Base-by-base conservation (phyloP, 495 filamentous ascomycete genomes). In the Xylaria nigripes region DNA sequence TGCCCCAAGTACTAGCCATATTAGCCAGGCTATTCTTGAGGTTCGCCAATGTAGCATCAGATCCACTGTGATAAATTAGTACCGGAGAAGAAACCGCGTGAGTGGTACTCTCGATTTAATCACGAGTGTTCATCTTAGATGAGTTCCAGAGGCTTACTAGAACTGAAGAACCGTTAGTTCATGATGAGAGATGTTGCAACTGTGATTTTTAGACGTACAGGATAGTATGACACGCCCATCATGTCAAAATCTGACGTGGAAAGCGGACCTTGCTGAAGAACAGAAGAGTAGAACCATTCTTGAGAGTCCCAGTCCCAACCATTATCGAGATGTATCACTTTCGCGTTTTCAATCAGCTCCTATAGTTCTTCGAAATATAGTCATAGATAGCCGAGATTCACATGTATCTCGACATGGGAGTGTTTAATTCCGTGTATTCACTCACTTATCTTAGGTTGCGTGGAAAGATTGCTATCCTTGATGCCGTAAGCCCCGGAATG, bases 141-240 rank as follows among this genome's bases (percentile, higher is more conserved):
- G 3, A 2, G 36, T 30, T 30, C 27, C 5, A 2, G 10, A 30
- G 30, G 43, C 52, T 55, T 55, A 63, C 61, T 78, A 86, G 70
- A 85, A 89, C 52, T 55, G n/a, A 18, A 23, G 19, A 2, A 24
- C 12, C 23, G 52, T 55, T 32, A 55, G 36, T 25, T 16, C 2
- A 21, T 25, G 9, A 9, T 21, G 2, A 24, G 1, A 7, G 23
- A 3, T 16, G n/a, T 18, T 23, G 15, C 3, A 19, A 10, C 3
- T 1, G 1, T 2, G 13, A 22, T 13, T 22, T 19, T 16, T 24
- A 15, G 27, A 47, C 51, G n/a, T 49, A 55, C 52, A 6, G 84
- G 85, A 69, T 87, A 86, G 66, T 80, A 87, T 0, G 81, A 84
- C 2, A 87, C 78, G 12, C 83, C 84, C 67, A 86, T 85, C 57